A percentile compares a stretch with the other conserved stretches of the same genome.
These are phyloP conservation scores for Coemansia sp. DNA, from an alignment of 192 early-diverging fungal genomes.

Conservation along the genomic window DNA sequence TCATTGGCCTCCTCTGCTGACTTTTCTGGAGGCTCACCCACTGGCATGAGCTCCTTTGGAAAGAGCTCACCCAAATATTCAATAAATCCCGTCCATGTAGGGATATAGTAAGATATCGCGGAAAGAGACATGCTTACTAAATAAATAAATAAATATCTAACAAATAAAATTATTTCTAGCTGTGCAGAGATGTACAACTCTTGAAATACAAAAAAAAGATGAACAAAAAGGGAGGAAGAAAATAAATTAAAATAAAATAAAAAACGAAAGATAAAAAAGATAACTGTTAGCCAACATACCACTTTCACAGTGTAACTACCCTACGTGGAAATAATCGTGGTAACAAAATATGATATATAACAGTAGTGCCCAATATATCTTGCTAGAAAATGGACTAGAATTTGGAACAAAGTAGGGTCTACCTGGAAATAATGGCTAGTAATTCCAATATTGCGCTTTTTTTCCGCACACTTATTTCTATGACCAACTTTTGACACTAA, in stretches of 20 bases:
- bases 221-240: neutral
- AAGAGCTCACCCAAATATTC: conserved; percentile 38
- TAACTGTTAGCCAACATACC: neutral
- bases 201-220: neutral
- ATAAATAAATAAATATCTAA: neutral
- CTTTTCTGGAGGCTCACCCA: conserved; percentile 44
- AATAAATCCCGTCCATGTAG: conserved; percentile 40
- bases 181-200: neutral
- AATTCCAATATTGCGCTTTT: conserved; percentile 1
- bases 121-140: conserved; percentile 13
- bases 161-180: neutral
- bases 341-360: neutral
- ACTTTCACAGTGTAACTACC: neutral
- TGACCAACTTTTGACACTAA: neutral
- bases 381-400: neutral
- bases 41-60: conserved; percentile 49
- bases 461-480: neutral
- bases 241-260: neutral
- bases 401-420: neutral
- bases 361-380: conserved; percentile 6
- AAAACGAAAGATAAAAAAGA: neutral
- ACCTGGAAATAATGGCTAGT: neutral
- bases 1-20: conserved; percentile 22
- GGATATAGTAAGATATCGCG: conserved; percentile 44
- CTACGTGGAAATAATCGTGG: neutral